phyloP scores from a whole-genome alignment of 148 eudicot genomes.

The Dianthus caryophyllus region DNA sequence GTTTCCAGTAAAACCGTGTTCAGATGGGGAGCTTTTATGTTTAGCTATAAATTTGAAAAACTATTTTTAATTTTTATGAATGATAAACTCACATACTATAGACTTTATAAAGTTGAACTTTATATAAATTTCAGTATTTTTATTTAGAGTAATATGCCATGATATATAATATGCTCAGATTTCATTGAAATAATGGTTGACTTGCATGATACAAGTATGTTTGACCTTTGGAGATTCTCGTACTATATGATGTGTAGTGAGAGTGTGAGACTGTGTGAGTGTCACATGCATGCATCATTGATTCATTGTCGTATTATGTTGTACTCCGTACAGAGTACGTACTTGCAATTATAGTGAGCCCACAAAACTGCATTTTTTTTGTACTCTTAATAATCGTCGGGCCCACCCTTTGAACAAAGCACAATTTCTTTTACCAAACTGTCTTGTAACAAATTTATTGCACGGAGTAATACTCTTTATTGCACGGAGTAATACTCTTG shows the following conservation, averaged over 20 bases:
- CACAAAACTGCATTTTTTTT: too few species aligned
- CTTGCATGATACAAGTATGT: neutral
- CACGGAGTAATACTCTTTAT: too few species aligned
- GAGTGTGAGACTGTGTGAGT: neutral
- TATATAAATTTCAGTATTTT: too few species aligned
- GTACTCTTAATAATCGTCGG: too few species aligned
- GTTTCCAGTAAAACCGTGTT: neutral
- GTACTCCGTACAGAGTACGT: too few species aligned
- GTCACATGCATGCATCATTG: neutral
- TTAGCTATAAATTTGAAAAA: constrained; percentile 1
- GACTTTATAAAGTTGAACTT: too few species aligned
- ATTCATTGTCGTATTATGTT: too few species aligned
- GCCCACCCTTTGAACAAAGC: too few species aligned
- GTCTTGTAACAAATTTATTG: too few species aligned
- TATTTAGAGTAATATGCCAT: neutral
- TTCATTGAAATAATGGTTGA: neutral
- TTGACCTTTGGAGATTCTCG: neutral
- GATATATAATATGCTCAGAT: neutral
- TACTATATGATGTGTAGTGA: neutral
- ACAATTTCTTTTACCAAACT: too few species aligned
- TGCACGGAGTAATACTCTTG: too few species aligned
- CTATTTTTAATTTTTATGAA: neutral
- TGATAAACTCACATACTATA: neutral
- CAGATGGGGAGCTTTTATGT: neutral
- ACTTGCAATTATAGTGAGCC: neutral